Evolutionary conservation across 257 asterid species (phyloP).

Genomic region (Ligustrum vulgare): DNA sequence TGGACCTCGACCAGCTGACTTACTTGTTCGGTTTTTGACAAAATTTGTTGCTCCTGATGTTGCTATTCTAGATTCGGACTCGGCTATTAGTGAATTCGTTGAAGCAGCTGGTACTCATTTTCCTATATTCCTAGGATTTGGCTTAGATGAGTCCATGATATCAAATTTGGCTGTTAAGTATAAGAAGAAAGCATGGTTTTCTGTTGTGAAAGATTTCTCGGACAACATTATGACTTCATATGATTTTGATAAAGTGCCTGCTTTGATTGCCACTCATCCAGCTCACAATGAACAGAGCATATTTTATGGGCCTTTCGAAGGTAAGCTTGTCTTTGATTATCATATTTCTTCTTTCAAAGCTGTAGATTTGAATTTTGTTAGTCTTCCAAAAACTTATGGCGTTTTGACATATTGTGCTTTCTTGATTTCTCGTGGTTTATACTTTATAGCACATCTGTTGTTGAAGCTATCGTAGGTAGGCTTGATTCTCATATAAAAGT

Average conservation of each 20-base stretch:
- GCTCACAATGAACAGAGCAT: conserved; percentile 68
- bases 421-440: background rate
- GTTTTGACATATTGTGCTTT: background rate
- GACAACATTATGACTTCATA: conserved; percentile 63
- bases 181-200: conserved; percentile 95
- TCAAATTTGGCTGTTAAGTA: conserved; percentile 66
- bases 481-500: background rate
- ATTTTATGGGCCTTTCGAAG: conserved; percentile 96
- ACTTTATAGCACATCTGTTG: background rate
- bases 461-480: background rate
- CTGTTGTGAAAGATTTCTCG: conserved; percentile 78
- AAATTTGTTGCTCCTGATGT: conserved; percentile 89
- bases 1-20: conserved; percentile 88
- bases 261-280: conserved; percentile 71
- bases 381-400: background rate
- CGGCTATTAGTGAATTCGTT: conserved; percentile 62
- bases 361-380: background rate
- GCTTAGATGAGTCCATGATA: conserved; percentile 59
- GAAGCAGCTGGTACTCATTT: conserved; percentile 69
- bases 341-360: conserved; percentile 2
- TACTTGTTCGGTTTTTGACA: conserved; percentile 57
- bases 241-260: conserved; percentile 88
- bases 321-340: conserved; percentile 41
- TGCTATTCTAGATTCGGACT: conserved; percentile 58
- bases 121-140: conserved; percentile 91